Conservation (phyloP, 805 yeast species). For the Saccharomyces mikatae region DNA sequence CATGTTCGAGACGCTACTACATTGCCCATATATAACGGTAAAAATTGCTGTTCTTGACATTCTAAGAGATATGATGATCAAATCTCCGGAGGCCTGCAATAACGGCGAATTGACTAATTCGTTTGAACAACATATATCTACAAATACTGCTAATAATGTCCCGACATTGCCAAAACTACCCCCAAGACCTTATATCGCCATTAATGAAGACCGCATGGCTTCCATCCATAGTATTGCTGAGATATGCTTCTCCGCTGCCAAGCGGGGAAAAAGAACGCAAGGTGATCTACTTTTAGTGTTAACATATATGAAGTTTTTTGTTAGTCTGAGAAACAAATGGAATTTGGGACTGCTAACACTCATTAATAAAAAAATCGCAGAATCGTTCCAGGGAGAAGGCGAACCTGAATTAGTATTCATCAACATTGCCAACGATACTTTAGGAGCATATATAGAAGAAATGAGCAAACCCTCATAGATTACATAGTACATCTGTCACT, state of each 20-base stretch:
- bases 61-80: conserved; percentile 54
- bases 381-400: conserved; percentile 17
- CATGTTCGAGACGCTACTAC: conserved; percentile 53
- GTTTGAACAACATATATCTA: background rate
- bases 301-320: conserved; percentile 49
- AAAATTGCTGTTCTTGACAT: conserved; percentile 55
- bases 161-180: conserved; percentile 15
- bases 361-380: conserved; percentile 27
- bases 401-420: conserved; percentile 24
- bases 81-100: conserved; percentile 14
- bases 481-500: background rate
- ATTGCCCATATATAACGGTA: conserved; percentile 61
- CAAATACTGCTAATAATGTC: background rate
- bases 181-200: conserved; percentile 36
- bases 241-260: conserved; percentile 29
- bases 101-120: background rate
- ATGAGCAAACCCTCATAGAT: background rate
- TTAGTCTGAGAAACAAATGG: conserved; percentile 30
- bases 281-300: conserved; percentile 27
- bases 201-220: conserved; percentile 36
- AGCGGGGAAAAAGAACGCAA: conserved; percentile 4
- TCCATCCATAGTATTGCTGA: conserved; percentile 39
- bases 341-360: conserved; percentile 24
- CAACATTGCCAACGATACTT: conserved; percentile 21
- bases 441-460: conserved; percentile 5